Percentiles rank a stretch among this genome's conserved stretches.
These are phyloP conservation scores for Hyaloperonospora arabidopsidis DNA, from an alignment of 352 stramenopile genomes.

Conservation along the genomic window DNA sequence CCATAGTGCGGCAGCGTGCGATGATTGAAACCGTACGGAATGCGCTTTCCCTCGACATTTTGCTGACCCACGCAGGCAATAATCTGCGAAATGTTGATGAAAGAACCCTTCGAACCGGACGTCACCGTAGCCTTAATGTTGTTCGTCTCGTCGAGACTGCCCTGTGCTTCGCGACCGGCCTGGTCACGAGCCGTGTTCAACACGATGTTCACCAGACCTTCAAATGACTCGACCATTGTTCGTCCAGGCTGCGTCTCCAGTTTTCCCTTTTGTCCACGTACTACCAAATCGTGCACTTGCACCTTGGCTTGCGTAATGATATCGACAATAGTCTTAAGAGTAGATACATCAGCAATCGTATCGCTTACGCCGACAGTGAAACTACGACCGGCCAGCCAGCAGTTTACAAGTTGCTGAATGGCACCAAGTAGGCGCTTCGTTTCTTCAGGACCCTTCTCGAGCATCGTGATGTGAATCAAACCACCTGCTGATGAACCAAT, in stretches of 20 bases:
- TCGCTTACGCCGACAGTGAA: constrained; percentile 99
- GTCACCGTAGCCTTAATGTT: constrained; percentile 99
- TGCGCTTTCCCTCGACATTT: constrained; percentile 97
- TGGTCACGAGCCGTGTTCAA: constrained; percentile 85
- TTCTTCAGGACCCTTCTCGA: constrained; percentile 87
- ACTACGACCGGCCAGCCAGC: constrained; percentile 96
- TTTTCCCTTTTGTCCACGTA: constrained; percentile 95
- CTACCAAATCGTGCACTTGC: constrained; percentile 89
- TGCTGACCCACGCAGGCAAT: constrained; percentile 98
- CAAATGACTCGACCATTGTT: constrained; percentile 99
- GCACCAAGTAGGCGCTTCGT: constrained; percentile 83
- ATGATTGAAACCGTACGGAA: constrained; percentile 93
- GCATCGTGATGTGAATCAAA: constrained; percentile 96
- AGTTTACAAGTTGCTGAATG: constrained; percentile 97
- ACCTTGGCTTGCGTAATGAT: constrained; percentile 99
- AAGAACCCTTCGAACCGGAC: constrained; percentile 98
- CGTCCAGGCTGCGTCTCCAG: constrained; percentile 96
- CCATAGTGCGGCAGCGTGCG: constrained; percentile 94
- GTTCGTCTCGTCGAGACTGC: constrained; percentile 93
- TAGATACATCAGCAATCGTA: constrained; percentile 96
- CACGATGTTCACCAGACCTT: constrained; percentile 97
- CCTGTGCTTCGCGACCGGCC: constrained; percentile 72
- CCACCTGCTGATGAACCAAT: constrained; percentile 95
- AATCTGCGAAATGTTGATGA: constrained; percentile 99
- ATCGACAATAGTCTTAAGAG: constrained; percentile 96